phyloP scores from a whole-genome alignment of 2,329 filamentous ascomycete genomes.

The Stemphylium beticola region DNA sequence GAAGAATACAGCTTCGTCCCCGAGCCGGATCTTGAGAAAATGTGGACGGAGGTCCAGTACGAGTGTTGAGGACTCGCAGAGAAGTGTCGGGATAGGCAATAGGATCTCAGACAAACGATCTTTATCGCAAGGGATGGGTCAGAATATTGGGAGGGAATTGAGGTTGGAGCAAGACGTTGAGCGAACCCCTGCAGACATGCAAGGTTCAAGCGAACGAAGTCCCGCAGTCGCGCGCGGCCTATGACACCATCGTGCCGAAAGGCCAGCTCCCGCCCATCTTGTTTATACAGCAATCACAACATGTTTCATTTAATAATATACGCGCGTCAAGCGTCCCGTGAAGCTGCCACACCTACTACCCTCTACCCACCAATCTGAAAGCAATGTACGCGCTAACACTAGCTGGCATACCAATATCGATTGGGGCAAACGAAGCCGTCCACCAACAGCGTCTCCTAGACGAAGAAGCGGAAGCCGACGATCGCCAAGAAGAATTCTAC shows the following conservation, averaged over 20 bases:
- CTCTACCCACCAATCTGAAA: background rate
- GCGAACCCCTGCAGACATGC: background rate
- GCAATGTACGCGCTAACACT: constrained; percentile 44
- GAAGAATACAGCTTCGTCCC: background rate
- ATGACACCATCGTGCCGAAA: constrained; percentile 36
- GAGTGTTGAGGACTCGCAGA: background rate
- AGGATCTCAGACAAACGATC: background rate
- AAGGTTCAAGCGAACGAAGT: constrained; percentile 11
- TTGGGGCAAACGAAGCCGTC: constrained; percentile 59
- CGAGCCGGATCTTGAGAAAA: background rate
- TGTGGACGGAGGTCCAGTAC: background rate
- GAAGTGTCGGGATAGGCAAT: background rate
- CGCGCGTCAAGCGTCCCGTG: background rate
- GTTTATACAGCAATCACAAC: constrained; percentile 10
- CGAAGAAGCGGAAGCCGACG: constrained; percentile 55
- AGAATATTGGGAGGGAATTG: background rate
- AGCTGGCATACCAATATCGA: constrained; percentile 54
- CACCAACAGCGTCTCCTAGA: constrained; percentile 56
- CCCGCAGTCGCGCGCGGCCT: constrained; percentile 18
- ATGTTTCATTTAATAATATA: constrained; percentile 5
- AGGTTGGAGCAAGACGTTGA: constrained; percentile 5
- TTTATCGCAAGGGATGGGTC: background rate
- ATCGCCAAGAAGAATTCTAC: constrained; percentile 58
- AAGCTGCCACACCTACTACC: background rate
- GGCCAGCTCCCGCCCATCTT: constrained; percentile 16